Conservation (phyloP, 2,329 filamentous ascomycete species). For the Xylaria sp. region DNA sequence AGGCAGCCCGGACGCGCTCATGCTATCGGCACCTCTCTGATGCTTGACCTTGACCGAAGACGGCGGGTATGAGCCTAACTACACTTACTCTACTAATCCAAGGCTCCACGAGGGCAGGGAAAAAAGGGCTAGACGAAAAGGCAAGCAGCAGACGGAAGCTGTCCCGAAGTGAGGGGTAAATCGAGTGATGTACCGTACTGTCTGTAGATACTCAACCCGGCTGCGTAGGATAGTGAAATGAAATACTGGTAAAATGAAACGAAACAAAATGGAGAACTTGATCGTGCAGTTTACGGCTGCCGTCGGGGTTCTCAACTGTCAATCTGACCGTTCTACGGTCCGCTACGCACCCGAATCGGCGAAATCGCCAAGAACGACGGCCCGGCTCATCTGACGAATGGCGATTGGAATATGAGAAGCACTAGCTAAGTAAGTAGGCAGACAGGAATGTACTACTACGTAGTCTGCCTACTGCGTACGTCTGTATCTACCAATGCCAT, state of each 20-base stretch:
- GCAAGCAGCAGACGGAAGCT: constrained; percentile 44
- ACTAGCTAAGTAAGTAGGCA: constrained; percentile 1
- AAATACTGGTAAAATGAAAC: not conserved
- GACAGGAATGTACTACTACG: not conserved
- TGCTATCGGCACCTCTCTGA: constrained; percentile 36
- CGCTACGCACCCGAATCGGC: constrained; percentile 35
- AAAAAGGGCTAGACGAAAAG: constrained; percentile 34
- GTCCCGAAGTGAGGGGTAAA: constrained; percentile 42
- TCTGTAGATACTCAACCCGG: not conserved
- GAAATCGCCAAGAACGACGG: constrained; percentile 31
- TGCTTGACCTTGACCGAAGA: constrained; percentile 40
- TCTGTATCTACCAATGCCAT: not conserved
- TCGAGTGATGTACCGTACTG: not conserved
- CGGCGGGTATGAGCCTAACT: constrained; percentile 27
- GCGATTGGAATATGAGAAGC: constrained; percentile 3
- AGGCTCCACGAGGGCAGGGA: constrained; percentile 32
- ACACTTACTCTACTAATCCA: not conserved
- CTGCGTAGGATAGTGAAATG: constrained; percentile 35
- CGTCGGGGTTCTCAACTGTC: constrained; percentile 36
- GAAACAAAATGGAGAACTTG: constrained; percentile 33
- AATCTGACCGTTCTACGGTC: constrained; percentile 29
- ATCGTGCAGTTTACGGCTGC: constrained; percentile 39
- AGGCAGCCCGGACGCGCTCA: constrained; percentile 41
- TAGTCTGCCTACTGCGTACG: not conserved
- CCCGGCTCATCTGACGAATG: constrained; percentile 24